phyloP scores from a whole-genome alignment of 2,329 filamentous ascomycete species.

The Trichoderma breve region DNA sequence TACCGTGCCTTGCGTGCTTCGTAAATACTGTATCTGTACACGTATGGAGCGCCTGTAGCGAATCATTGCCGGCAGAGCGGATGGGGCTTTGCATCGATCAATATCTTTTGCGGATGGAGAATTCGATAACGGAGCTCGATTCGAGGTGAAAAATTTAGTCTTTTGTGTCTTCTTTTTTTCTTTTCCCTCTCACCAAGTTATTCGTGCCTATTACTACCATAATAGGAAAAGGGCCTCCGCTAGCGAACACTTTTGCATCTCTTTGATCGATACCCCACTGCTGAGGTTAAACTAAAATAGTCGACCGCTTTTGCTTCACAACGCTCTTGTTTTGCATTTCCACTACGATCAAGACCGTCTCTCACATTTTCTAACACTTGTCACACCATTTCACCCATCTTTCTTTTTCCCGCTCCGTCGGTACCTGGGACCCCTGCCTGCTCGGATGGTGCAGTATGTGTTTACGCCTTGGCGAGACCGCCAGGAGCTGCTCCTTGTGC shows the following conservation, averaged over 20 bases:
- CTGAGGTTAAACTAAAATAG: background rate
- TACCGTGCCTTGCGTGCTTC: background rate
- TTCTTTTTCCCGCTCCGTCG: background rate
- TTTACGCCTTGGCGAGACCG: slow-evolving; percentile 71
- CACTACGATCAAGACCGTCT: background rate
- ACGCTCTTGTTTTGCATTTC: background rate
- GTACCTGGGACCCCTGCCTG: background rate
- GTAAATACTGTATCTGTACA: background rate
- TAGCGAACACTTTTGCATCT: background rate
- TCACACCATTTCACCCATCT: background rate
- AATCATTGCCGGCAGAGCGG: background rate
- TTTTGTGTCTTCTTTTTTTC: background rate
- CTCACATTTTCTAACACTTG: background rate
- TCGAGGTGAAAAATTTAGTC: background rate
- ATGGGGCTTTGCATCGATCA: background rate
- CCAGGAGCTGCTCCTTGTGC: slow-evolving; percentile 63
- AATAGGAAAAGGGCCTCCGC: background rate
- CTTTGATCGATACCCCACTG: background rate
- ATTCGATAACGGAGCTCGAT: background rate
- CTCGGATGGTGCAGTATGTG: slow-evolving; percentile 64
- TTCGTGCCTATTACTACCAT: background rate
- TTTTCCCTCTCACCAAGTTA: background rate
- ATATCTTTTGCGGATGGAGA: background rate
- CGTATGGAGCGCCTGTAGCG: background rate
- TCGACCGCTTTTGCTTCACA: slow-evolving; percentile 3